Evolutionary conservation across 805 yeast genomes (phyloP), one percentile per base, ranked within the genome.

Genomic region (Kazachstania bromeliacearum): DNA sequence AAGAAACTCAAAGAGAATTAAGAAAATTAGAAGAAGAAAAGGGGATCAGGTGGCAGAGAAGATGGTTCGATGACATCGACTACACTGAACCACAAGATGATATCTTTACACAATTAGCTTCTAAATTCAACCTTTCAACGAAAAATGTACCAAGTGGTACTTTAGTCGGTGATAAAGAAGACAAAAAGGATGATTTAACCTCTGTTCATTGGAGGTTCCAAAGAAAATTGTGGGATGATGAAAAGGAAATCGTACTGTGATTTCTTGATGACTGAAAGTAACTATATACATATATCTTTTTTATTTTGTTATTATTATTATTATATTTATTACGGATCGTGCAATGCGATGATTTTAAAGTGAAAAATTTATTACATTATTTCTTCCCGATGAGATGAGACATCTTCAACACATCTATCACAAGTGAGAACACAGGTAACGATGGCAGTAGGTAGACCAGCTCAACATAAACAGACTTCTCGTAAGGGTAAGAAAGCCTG

Each of bases 401-500:
- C 15, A 5, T 6, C 6, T 6, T 3, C 28, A 4, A 10, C 6
- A 25, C n/a, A 25, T 8, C 15, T 14, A 25, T n/a, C n/a, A n/a
- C 4, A 12, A 6, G 14, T 25, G n/a, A 12, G 15, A 9, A 5
- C 6, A 28, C 3, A 10, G 19, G 27, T 4, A 22, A 14, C 26
- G 23, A 36, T 31, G 35, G 32, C 33, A 20, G 15, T 16, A 8
- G 44, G 44, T 28, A 69, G 76, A 57, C 85, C 88, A 10, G 57
- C 73, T 16, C 77, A 71, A 47, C 70, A 67, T 47, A 64, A 64
- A 30, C 96, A 88, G 61, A 53, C 81, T 4, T 85, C 96, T 6
- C 72, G 97, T 53, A 92, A 92, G 66, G 95, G 95, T 30, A 89
- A 84, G 70, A 79, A 73, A 56, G 82, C 96, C 4, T 92, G 98